Evolutionary conservation across 2,329 filamentous ascomycete genomes (phyloP), one percentile per base, ranked within the genome.

Genomic region (Emmonsiellopsis sp.): DNA sequence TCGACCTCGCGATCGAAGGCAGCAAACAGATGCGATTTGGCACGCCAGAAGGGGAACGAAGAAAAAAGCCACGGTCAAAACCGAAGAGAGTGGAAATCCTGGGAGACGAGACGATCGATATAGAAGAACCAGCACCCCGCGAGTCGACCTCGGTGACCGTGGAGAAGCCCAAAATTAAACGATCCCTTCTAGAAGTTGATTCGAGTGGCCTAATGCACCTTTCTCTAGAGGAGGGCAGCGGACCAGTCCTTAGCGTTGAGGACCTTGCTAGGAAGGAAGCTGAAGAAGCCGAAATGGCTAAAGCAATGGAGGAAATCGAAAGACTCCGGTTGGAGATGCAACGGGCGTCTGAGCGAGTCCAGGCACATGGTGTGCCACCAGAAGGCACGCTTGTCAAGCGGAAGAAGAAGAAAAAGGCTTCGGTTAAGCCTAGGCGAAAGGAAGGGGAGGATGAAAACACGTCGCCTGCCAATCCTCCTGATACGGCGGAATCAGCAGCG

Each of bases 231-330:
- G 81, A 77, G 65, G 65, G 8, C 44, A 54, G 16, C 11, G 49
- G 50, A 43, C 50, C 54, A 52, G 55, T 15, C 52, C 40, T 50
- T 37, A 35, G 58, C 47, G 63, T 68, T 46, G 74, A 79, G 47
- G 81, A 87, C 54, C 77, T 82, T 50, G 86, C 89, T 63, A 77
- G 78, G 51, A 81, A 85, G 58, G 80, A 85, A 65, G 81, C 80
- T 13, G 89, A 95, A 64, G 90, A 96, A 56, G 83, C 82, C 1
- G 91, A 96, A 70, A 95, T 96, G 89, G 83, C 82, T 44, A 83
- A 83, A 63, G 93, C 92, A 7, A 83, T 96, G 76, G 85, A 85
- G 67, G 88, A 96, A 68, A 87, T 98, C 2, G 92, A 97, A 73
- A 79, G 84, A 50, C 73, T 94, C 55, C 79, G 93, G 51, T 75